These are phyloP conservation scores for Calonectria ilicicola DNA, from an alignment of 2,329 filamentous ascomycete species.

Conservation along the genomic window DNA sequence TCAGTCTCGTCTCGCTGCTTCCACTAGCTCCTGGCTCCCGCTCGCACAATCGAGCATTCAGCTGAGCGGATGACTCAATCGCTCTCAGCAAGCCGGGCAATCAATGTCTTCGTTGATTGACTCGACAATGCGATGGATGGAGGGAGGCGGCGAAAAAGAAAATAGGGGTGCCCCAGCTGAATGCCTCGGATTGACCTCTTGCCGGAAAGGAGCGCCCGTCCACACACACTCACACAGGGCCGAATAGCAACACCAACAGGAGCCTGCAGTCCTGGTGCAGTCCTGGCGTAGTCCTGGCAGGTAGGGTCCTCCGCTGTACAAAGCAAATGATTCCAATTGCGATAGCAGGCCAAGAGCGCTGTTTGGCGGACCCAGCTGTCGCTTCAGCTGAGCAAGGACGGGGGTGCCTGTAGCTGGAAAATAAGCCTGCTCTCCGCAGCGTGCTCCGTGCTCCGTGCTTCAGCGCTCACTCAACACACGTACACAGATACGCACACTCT, in stretches of 20 bases:
- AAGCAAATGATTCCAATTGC: conserved; percentile 12
- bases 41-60: conserved; percentile 33
- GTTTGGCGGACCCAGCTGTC: conserved; percentile 22
- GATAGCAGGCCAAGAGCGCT: conserved; percentile 18
- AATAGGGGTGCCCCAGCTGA: not conserved
- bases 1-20: conserved; percentile 26
- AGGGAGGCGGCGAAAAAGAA: not conserved
- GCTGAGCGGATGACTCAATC: conserved; percentile 38
- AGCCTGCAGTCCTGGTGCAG: not conserved
- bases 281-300: not conserved
- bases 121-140: not conserved
- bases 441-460: conserved; percentile 34
- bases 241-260: conserved; percentile 30
- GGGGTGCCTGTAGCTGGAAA: conserved; percentile 34
- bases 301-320: conserved; percentile 5
- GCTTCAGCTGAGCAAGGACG: conserved; percentile 36
- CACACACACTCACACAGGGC: conserved; percentile 28
- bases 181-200: conserved; percentile 14
- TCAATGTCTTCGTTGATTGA: conserved; percentile 17
- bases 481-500: conserved; percentile 31
- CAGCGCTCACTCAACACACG: conserved; percentile 30
- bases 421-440: conserved; percentile 1
- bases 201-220: conserved; percentile 25
- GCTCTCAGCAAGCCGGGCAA: conserved; percentile 25
- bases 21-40: conserved; percentile 14